Conservation (phyloP, 305 asterid genomes). For the Withania somnifera region DNA sequence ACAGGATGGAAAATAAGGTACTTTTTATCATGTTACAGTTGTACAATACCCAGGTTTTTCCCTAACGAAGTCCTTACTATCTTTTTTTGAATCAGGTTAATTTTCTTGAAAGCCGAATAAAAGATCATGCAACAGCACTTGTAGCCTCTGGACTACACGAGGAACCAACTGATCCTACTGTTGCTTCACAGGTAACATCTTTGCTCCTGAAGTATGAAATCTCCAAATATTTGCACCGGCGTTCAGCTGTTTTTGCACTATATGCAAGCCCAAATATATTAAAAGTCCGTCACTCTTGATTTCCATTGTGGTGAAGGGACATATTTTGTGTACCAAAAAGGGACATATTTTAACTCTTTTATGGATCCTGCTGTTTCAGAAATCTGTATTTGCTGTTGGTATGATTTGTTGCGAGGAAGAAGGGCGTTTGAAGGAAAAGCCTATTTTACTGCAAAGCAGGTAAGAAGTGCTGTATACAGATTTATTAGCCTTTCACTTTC, state of each 20-base stretch:
- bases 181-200: slow-evolving; percentile 72
- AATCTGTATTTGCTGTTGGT: slow-evolving; percentile 82
- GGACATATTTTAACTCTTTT: neutral
- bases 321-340: neutral
- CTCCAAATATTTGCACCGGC: neutral
- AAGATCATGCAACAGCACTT: slow-evolving; percentile 32
- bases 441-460: slow-evolving; percentile 91
- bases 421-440: slow-evolving; percentile 93
- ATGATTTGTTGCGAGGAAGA: slow-evolving; percentile 96
- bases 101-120: slow-evolving; percentile 65
- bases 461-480: slow-evolving; percentile 3
- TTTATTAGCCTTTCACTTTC: neutral
- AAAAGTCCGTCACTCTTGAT: neutral
- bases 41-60: slow-evolving; percentile 3
- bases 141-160: slow-evolving; percentile 58
- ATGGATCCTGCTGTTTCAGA: slow-evolving; percentile 32
- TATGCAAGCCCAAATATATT: neutral
- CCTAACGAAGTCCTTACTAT: slow-evolving; percentile 6
- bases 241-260: neutral
- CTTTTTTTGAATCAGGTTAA: slow-evolving; percentile 40
- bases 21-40: neutral
- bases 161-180: slow-evolving; percentile 82
- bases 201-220: neutral
- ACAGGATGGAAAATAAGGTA: slow-evolving; percentile 92
- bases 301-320: neutral